A percentile compares a stretch with the other conserved stretches of the same genome.
Conservation (phyloP, 2,329 filamentous ascomycete genomes). For the Intubia oerlemansii region DNA sequence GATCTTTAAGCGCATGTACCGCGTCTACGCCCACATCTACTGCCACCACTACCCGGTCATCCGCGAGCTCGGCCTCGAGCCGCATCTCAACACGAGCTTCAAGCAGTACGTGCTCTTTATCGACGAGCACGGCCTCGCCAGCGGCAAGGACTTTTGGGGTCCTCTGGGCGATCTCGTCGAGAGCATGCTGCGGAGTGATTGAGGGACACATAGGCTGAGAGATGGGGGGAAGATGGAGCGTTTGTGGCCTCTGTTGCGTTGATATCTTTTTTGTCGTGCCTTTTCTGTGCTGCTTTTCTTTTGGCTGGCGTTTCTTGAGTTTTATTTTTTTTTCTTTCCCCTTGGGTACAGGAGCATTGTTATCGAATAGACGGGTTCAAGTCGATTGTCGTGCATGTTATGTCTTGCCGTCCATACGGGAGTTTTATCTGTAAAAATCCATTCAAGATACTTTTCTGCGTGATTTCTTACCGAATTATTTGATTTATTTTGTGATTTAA, state of each 20-base stretch:
- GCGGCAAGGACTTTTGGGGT: constrained; percentile 93
- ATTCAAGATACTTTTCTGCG: no score
- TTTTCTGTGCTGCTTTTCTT: neutral
- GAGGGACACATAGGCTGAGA: no score
- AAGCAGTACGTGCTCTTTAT: constrained; percentile 99
- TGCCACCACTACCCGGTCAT: constrained; percentile 98
- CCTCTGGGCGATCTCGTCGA: constrained; percentile 89
- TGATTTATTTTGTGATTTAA: no score
- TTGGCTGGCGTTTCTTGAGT: no score
- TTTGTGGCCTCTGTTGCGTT: neutral
- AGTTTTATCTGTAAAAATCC: no score
- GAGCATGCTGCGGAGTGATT: constrained; percentile 92
- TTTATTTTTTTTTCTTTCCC: no score
- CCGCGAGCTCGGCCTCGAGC: constrained; percentile 82
- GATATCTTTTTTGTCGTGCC: neutral
- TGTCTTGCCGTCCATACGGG: no score
- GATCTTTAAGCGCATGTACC: constrained; percentile 97
- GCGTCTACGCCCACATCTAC: constrained; percentile 98
- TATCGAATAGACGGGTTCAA: no score
- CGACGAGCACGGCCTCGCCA: constrained; percentile 83
- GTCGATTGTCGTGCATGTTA: no score
- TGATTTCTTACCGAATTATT: no score
- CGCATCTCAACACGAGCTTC: constrained; percentile 96
- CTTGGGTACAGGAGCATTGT: no score
- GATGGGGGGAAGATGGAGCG: no score